Evolutionary conservation across 108 stramenopile genomes (phyloP), one percentile per base, ranked within the genome.

Genomic region (Cyclotella kingstonii): DNA sequence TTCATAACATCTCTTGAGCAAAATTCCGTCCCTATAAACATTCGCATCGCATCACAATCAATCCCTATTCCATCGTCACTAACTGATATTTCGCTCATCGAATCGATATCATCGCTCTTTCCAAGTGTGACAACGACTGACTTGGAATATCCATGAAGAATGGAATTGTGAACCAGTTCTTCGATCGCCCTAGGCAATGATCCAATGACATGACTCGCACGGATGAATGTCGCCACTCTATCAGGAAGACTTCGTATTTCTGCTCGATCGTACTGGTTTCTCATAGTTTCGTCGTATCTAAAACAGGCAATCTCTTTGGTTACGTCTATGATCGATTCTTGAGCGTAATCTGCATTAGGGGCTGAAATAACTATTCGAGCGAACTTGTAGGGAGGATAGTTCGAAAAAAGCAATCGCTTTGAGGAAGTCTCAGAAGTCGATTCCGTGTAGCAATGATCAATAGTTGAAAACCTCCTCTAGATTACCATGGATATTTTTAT

Each of bases 1-100:
- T 9, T 11, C 36, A 11, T 36, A 11, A 17, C 21, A 25, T 56
- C 21, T 23, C 60, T 60, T 12, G 68, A 64, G 33, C 74, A 76
- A 38, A 55, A 50, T 14, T 70, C 62, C 10, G 74, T 76, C 11
- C 74, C 74, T 18, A 76, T 57, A 18, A 55, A 56, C 23, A 12
- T 30, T 0, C 74, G 50, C 48, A 64, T 63, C 17, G 74, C 43
- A 15, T 45, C 58, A 2, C 49, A n/a, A 36, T 76, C 74, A 25
- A 76, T 76, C 12, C 74, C 74, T 10, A 45, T 7, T 7, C 58
- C 58, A 43, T 59, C 44, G 21, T 59, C 58, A 26, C 23, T 30
- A 12, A 59, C 58, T n/a, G 22, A 1, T 3, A 59, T 59, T 8
- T 59, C 58, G 46, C 17, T 15, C 43, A 44, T 44, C 17, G 43